Evolutionary conservation across 768 basidiomycete species (phyloP).

Genomic region (Hericium rajendrae): DNA sequence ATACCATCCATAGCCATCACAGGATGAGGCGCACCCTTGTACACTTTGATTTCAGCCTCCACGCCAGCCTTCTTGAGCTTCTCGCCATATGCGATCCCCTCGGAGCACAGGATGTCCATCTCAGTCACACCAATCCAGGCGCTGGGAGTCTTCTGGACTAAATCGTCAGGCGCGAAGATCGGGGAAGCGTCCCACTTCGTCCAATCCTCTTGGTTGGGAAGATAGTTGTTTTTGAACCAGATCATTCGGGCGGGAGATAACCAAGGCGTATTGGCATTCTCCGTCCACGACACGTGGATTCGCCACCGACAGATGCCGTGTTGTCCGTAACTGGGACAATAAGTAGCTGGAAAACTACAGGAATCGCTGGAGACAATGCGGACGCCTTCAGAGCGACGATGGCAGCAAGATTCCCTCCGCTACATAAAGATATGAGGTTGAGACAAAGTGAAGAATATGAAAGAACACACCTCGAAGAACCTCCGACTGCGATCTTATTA

Average conservation of each 20-base stretch:
- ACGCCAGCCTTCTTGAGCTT: constrained; percentile 45
- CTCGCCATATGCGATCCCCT: constrained; percentile 54
- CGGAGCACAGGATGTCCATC: constrained; percentile 56
- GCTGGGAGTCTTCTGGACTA: constrained; percentile 40
- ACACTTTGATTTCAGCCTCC: constrained; percentile 42
- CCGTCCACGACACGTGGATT: constrained; percentile 41
- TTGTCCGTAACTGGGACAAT: constrained; percentile 70
- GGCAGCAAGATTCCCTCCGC: constrained; percentile 64
- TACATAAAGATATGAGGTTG: constrained; percentile 17
- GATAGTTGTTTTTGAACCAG: constrained; percentile 66
- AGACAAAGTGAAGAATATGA: not conserved
- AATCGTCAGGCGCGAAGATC: constrained; percentile 50
- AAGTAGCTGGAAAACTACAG: constrained; percentile 51
- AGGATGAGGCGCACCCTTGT: constrained; percentile 59
- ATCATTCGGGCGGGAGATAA: constrained; percentile 55
- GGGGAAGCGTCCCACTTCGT: constrained; percentile 64
- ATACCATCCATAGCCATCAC: constrained; percentile 69
- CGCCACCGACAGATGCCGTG: constrained; percentile 37
- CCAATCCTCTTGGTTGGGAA: constrained; percentile 52
- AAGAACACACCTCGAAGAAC: constrained; percentile 49
- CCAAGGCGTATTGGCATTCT: constrained; percentile 49
- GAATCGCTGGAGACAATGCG: constrained; percentile 36
- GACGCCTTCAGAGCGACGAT: constrained; percentile 56
- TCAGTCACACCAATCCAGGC: constrained; percentile 60
- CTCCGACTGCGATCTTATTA: constrained; percentile 56